Percentiles rank a stretch among this genome's conserved stretches.
Evolutionary conservation across 73 alveolate species (phyloP).

Genomic region (Stentor coeruleus): DNA sequence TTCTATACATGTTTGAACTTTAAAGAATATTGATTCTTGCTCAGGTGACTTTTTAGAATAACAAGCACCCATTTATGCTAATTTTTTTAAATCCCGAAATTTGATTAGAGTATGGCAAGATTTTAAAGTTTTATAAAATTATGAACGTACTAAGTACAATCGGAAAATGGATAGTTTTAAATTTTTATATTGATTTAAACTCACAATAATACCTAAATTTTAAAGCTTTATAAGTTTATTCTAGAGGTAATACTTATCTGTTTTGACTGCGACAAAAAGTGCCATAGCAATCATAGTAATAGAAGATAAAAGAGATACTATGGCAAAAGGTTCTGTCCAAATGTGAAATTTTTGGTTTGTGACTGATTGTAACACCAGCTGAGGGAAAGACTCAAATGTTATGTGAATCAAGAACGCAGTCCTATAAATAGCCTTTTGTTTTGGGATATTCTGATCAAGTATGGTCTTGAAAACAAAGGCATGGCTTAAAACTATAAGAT

Average conservation of each 20-base stretch:
- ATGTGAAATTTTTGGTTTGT: neutral
- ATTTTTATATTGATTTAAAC: no score
- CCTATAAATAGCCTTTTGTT: conserved; percentile 13
- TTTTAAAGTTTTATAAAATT: no score
- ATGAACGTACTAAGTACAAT: no score
- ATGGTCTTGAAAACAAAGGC: neutral
- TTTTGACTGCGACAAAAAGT: neutral
- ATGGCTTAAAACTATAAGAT: neutral
- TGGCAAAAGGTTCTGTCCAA: conserved; percentile 1
- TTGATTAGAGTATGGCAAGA: no score
- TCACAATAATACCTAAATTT: no score
- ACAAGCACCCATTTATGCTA: neutral
- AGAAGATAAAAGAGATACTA: neutral
- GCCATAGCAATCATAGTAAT: neutral
- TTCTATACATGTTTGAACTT: neutral
- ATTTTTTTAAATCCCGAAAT: no score
- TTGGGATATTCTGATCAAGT: neutral
- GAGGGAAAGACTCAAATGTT: conserved; percentile 18
- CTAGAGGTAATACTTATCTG: conserved; percentile 14
- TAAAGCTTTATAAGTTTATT: neutral
- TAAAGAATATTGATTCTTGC: neutral
- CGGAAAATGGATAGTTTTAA: no score
- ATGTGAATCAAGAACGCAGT: neutral
- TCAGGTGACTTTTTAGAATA: neutral
- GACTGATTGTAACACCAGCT: neutral